Evolutionary conservation across 495 filamentous ascomycete species (phyloP).

Genomic region (Trypethelium eluteriae): DNA sequence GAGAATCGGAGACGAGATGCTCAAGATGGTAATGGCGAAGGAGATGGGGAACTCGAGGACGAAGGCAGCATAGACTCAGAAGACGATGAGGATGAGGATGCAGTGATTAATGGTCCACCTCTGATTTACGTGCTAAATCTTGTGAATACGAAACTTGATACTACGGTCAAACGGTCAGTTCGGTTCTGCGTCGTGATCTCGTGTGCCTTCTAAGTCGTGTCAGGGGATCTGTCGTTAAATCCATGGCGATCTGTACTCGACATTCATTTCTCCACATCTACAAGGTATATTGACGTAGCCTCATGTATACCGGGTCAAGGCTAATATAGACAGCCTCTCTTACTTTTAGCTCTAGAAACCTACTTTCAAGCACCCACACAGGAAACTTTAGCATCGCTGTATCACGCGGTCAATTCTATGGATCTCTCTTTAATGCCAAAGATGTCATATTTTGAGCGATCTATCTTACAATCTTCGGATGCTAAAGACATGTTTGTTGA

Average conservation of each 20-base stretch:
- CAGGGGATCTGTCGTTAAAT: slow-evolving; percentile 91
- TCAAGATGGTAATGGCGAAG: slow-evolving; percentile 42
- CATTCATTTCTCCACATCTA: slow-evolving; percentile 99
- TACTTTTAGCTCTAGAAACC: slow-evolving; percentile 90
- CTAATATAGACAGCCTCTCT: slow-evolving; percentile 56
- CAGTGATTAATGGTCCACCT: slow-evolving; percentile 71
- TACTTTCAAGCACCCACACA: slow-evolving; percentile 91
- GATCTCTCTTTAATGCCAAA: slow-evolving; percentile 90
- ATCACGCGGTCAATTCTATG: slow-evolving; percentile 91
- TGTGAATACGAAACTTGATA: slow-evolving; percentile 96
- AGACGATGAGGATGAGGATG: slow-evolving; percentile 48
- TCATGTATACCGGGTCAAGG: not conserved
- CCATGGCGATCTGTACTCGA: slow-evolving; percentile 98
- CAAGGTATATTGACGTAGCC: slow-evolving; percentile 50
- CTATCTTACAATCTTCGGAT: slow-evolving; percentile 81
- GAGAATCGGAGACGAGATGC: slow-evolving; percentile 42
- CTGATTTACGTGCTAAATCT: slow-evolving; percentile 95
- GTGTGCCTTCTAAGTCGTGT: slow-evolving; percentile 18
- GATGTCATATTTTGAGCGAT: slow-evolving; percentile 72
- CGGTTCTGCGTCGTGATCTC: not conserved
- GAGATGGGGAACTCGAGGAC: slow-evolving; percentile 39
- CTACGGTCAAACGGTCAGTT: slow-evolving; percentile 66
- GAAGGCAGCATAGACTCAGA: slow-evolving; percentile 38
- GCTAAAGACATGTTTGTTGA: slow-evolving; percentile 95
- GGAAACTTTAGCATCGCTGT: slow-evolving; percentile 83